Base-by-base conservation (phyloP, 2,329 filamentous ascomycete species). In the Ceratocystis albifundus region DNA sequence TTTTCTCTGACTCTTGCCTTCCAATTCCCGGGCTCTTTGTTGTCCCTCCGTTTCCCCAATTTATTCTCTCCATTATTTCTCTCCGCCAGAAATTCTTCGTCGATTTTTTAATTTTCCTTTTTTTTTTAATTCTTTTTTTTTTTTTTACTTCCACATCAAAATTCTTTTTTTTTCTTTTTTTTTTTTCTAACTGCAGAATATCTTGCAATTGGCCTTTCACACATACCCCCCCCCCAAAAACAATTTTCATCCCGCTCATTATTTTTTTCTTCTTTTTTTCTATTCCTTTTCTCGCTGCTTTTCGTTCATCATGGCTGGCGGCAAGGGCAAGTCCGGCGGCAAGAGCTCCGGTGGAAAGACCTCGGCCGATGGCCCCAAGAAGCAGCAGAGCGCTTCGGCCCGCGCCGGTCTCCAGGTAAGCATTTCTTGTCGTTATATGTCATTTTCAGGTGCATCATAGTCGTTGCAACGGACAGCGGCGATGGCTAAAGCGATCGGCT, bases 371-470 rank as follows among this genome's bases (percentile, higher is more conserved):
- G 83, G 82, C 66, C 80, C 86, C 75, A 89, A 89, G 80, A 96
- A 96, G 82, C 88, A 89, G 75, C 89, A 95, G 80, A 96, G 94
- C 80, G 92, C 96, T 82, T 96, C 91, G 73, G 90, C 90, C 74
- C 92, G 94, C 78, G 92, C 92, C 76, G 92, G 92, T 75, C 84
- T 96, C 72, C 92, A 96, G 88, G 92, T 96, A 82, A 83, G 89
- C 80, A 74, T 67, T 36, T 64, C n/a, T 36, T 48, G 10, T 25
- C 8, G 7, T n/a, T 50, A n/a, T 6, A 25, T 25, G 5, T 25
- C 7, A 50, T n/a, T n/a, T 22, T 12, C n/a, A 50, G 7, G n/a
- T 17, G 48, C 6, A n/a, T 12, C 48, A 25, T 50, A 5, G n/a
- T n/a, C n/a, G 22, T 50, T 25, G 36, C 48, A 8, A 6, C 22